Conservation (phyloP, 78 protist genomes). For the Polysphondylium violaceum region DNA sequence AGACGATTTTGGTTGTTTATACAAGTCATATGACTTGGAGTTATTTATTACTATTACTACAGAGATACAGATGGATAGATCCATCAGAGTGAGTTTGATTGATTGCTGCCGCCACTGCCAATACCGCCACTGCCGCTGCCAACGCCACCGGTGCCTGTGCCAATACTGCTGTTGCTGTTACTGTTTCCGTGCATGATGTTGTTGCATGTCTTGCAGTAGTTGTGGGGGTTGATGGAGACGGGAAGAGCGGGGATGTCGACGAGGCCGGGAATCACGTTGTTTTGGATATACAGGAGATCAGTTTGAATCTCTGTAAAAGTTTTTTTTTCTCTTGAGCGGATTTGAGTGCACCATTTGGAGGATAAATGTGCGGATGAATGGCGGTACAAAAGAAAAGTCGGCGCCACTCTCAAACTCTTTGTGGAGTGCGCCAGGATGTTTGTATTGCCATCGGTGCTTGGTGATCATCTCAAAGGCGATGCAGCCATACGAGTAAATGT, state of each 20-base stretch:
- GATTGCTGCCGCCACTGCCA: too few species aligned
- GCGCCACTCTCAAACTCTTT: background rate
- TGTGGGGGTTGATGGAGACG: background rate
- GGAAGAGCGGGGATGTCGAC: background rate
- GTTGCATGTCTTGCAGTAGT: constrained; percentile 14
- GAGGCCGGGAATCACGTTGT: constrained; percentile 10
- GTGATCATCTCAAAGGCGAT: constrained; percentile 22
- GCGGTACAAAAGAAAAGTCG: constrained; percentile 6
- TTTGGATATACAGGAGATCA: constrained; percentile 7
- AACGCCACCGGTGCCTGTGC: too few species aligned
- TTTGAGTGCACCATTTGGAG: background rate
- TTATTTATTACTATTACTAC: too few species aligned
- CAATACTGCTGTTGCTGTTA: too few species aligned
- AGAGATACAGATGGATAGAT: too few species aligned
- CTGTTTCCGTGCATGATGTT: too few species aligned
- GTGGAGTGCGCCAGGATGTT: constrained; percentile 23
- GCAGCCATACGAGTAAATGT: constrained; percentile 19
- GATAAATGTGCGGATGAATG: background rate
- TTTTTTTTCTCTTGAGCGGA: constrained; percentile 6
- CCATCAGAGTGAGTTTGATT: too few species aligned
- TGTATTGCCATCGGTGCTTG: constrained; percentile 15
- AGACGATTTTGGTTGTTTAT: too few species aligned
- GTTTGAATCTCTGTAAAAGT: constrained; percentile 11
- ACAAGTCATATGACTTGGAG: too few species aligned
- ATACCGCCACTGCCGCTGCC: too few species aligned